Evolutionary conservation across 352 stramenopile species (phyloP).

Genomic region (Phytophthora megakarya): DNA sequence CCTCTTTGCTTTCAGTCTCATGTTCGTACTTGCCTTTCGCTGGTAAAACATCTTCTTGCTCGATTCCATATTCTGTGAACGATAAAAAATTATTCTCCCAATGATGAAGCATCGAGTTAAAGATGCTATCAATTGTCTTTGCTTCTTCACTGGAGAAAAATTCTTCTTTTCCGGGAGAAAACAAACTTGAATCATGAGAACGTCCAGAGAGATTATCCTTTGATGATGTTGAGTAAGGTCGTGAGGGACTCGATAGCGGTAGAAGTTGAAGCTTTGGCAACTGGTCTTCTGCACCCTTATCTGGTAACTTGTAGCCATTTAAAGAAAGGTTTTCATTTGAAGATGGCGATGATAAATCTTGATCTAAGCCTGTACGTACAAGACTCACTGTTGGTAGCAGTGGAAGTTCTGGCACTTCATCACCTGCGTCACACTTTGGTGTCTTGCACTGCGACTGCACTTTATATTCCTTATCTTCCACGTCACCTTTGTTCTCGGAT

Average conservation of each 20-base stretch:
- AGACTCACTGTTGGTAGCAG: conserved; percentile 15
- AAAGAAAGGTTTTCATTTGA: too few relatives aligned
- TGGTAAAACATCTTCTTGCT: neutral
- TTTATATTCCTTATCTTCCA: conserved; percentile 2
- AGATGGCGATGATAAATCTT: neutral
- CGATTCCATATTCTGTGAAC: conserved; percentile 6
- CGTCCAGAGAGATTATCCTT: neutral
- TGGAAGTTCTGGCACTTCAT: conserved; percentile 5
- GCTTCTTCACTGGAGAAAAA: conserved; percentile 13
- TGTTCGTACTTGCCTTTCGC: conserved; percentile 6
- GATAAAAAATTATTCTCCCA: conserved; percentile 46
- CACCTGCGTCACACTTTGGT: neutral
- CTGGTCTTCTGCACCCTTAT: too few relatives aligned
- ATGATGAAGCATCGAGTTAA: conserved; percentile 57
- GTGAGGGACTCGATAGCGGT: too few relatives aligned
- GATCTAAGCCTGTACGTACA: conserved; percentile 2
- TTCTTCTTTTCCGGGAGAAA: neutral
- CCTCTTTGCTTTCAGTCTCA: neutral
- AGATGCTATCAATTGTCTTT: conserved; percentile 43
- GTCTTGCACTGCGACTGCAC: neutral
- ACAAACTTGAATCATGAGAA: conserved; percentile 7
- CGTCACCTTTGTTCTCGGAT: conserved; percentile 5
- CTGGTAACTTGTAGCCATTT: too few relatives aligned
- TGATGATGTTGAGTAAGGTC: neutral
- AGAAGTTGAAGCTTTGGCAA: too few relatives aligned